A percentile compares a stretch with the other conserved stretches of the same genome.
Evolutionary conservation across 1,284 basidiomycete genomes (phyloP).

Genomic region (Malassezia arunalokei): DNA sequence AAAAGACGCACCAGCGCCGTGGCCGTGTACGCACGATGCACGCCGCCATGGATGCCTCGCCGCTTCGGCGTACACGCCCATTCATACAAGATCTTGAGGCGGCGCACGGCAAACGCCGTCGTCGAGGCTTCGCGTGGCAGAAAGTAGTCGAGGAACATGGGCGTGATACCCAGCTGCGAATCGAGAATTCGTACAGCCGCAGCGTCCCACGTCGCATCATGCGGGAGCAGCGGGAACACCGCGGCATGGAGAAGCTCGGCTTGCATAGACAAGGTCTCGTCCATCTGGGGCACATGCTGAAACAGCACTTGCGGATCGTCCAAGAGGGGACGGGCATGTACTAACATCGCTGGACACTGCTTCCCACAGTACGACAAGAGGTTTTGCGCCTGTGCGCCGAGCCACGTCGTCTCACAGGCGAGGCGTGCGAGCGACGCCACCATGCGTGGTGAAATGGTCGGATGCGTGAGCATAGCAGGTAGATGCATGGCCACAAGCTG

Average conservation of each 20-base stretch:
- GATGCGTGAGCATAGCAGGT: neutral
- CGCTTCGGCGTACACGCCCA: conserved; percentile 8
- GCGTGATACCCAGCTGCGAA: neutral
- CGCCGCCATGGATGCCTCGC: neutral
- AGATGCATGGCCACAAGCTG: conserved; percentile 51
- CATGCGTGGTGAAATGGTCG: neutral
- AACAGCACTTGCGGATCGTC: neutral
- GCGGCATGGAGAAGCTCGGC: neutral
- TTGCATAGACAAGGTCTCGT: neutral
- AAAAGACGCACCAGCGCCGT: neutral
- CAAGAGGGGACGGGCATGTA: neutral
- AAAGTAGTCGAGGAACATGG: conserved; percentile 7
- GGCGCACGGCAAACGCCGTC: neutral
- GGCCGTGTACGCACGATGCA: conserved; percentile 2
- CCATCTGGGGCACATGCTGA: neutral
- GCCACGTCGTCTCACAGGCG: conserved; percentile 1
- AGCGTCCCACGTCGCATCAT: neutral
- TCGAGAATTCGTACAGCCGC: conserved; percentile 2
- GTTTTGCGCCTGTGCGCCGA: neutral
- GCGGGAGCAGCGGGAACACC: neutral
- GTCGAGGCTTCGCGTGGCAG: neutral
- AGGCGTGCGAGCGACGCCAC: neutral
- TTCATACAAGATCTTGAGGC: neutral
- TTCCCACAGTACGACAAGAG: neutral
- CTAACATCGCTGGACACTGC: neutral